Conservation (phyloP, 78 protist genomes). For the slime mould (Dictyostelium discoideum) region DNA sequence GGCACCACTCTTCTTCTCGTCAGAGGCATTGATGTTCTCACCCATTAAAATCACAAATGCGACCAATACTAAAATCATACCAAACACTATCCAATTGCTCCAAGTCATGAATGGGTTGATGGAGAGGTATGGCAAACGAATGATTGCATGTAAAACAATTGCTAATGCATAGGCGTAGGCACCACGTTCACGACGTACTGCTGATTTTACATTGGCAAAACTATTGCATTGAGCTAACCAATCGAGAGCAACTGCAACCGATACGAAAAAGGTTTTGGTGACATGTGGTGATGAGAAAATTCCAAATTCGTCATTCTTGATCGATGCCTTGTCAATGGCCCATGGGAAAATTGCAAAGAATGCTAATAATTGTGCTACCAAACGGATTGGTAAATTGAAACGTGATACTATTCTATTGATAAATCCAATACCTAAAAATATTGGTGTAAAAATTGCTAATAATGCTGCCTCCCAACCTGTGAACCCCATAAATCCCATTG, state of each 20-base stretch:
- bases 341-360: constrained; percentile 43
- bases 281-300: constrained; percentile 46
- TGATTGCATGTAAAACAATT: constrained; percentile 42
- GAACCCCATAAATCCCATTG: constrained; percentile 81
- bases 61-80: not conserved
- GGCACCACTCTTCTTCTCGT: not conserved
- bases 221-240: constrained; percentile 34
- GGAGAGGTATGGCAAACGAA: constrained; percentile 30
- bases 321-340: not conserved
- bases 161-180: constrained; percentile 67
- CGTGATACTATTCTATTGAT: not conserved
- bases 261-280: constrained; percentile 56
- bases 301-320: constrained; percentile 30
- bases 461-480: constrained; percentile 75
- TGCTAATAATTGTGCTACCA: constrained; percentile 2
- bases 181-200: constrained; percentile 58
- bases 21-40: not conserved
- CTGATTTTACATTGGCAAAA: not conserved
- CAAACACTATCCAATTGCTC: constrained; percentile 49
- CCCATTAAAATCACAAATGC: constrained; percentile 16
- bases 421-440: constrained; percentile 29
- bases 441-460: constrained; percentile 31
- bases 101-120: constrained; percentile 77
- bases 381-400: constrained; percentile 10
- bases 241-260: constrained; percentile 47